Evolutionary conservation across 106 monocot genomes (phyloP).

Genomic region (Hemerocallis citrina): DNA sequence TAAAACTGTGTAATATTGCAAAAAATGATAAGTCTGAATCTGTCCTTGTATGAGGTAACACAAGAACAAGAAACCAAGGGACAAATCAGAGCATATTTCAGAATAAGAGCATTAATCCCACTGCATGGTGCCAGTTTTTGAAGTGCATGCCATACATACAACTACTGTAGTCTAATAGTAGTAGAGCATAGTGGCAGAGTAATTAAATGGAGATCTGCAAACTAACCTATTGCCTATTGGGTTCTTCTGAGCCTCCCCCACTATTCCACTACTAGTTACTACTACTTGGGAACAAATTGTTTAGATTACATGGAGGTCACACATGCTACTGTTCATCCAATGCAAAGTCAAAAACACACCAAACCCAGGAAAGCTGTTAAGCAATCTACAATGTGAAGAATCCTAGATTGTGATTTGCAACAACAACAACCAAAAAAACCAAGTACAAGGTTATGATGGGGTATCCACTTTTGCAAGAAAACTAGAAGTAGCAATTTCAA

Average conservation of each 20-base stretch:
- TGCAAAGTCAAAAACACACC: background rate
- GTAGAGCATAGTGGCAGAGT: background rate
- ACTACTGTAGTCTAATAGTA: background rate
- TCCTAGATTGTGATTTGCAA: no score
- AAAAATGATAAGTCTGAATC: conserved; percentile 9
- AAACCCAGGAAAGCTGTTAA: no score
- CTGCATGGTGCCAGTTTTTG: background rate
- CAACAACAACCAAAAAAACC: no score
- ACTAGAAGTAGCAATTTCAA: no score
- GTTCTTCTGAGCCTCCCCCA: background rate
- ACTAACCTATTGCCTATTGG: background rate
- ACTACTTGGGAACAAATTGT: no score
- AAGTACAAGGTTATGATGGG: no score
- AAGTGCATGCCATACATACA: background rate
- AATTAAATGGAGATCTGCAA: background rate
- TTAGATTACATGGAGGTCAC: no score
- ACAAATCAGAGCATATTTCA: conserved; percentile 24
- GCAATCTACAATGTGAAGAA: background rate
- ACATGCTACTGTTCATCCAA: background rate
- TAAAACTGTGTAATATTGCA: no score
- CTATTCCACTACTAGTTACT: no score
- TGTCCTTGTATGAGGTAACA: conserved; percentile 12
- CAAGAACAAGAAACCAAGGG: conserved; percentile 31
- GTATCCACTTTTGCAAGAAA: no score
- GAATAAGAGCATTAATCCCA: background rate